Base-by-base conservation (phyloP, 169 alveolate genomes). In the Eimeria necatrix region DNA sequence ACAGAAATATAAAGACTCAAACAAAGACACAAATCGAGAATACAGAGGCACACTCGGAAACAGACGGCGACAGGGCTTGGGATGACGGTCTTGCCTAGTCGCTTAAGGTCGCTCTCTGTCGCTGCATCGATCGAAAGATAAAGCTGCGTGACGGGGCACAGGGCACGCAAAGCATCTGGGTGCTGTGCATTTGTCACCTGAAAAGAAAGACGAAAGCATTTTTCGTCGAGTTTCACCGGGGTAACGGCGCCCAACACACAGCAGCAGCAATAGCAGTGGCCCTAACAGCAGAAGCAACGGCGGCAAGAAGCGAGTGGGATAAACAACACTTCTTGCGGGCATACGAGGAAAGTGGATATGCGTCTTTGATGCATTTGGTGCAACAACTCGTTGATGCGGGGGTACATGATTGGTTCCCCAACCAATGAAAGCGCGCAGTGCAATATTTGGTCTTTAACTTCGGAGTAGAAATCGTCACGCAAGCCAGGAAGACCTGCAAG, bases 341-440 rank as follows among this genome's bases (percentile, higher is more conserved):
- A 49, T 16, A 96, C 99, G 88, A 98, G 95, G 90, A 98, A 98
- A 4, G 98, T 96, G 20, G 99, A 98, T 22, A 98, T 97, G 53
- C 94, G 95, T 48, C 95, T 78, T 70, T 95, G 92, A 91, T 98
- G 99, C 85, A 98, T 96, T 46, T 95, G 98, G 59, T 81, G 94
- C 74, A 98, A 90, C 81, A 98, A 95, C 95, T 97, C 97, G 93
- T 98, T 98, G 92, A 98, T 97, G 32, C 95, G 97, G 12, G 99
- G 98, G 94, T 97, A 98, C 98, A 97, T 97, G 48, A 98, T 97
- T n/a, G 99, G 99, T 95, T 98, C 99, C 48, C 99, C 99, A 4
- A 98, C 98, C 80, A 98, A 97, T 14, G 98, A 97, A 71, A 97
- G 95, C 5, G 99, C 99, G 94, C 98, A 97, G 84, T 97, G 99